These are phyloP conservation scores for Brassica carinata DNA, from an alignment of 345 rosid species.

Conservation along the genomic window DNA sequence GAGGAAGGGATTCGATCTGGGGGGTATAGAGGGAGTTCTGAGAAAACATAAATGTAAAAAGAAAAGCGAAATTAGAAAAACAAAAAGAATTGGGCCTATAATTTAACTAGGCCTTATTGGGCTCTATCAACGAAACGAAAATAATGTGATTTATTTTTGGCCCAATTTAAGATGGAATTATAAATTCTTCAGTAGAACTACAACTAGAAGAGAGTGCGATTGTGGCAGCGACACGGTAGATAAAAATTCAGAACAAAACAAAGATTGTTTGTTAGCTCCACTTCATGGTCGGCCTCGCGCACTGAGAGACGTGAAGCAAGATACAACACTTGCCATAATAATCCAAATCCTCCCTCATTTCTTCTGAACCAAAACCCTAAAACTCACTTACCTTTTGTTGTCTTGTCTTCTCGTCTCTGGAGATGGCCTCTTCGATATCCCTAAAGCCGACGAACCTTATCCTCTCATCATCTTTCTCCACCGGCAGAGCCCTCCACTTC, in stretches of 20 bases:
- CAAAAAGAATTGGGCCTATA: not conserved
- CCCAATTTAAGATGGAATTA: not conserved
- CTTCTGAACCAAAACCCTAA: slow-evolving; percentile 32
- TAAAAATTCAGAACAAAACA: not conserved
- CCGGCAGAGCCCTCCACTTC: slow-evolving; percentile 38
- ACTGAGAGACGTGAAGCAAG: slow-evolving; percentile 20
- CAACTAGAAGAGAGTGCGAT: too few relatives aligned
- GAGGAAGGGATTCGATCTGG: not conserved
- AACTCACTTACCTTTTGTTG: slow-evolving; percentile 9
- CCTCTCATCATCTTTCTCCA: slow-evolving; percentile 43
- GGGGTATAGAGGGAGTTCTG: not conserved
- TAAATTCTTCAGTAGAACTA: too few relatives aligned
- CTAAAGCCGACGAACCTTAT: slow-evolving; percentile 43
- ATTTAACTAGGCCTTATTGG: not conserved
- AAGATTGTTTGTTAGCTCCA: not conserved
- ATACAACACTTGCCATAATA: not conserved
- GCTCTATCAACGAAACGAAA: not conserved
- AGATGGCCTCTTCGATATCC: slow-evolving; percentile 45
- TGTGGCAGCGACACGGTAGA: not conserved
- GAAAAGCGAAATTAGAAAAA: not conserved
- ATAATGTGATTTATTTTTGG: not conserved
- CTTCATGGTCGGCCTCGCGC: slow-evolving; percentile 10
- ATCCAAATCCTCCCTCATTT: not conserved
- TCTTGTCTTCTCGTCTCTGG: not conserved
- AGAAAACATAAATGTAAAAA: not conserved